phyloP scores from a whole-genome alignment of 2,329 filamentous ascomycete genomes.

The Hymenoscyphus repandus region DNA sequence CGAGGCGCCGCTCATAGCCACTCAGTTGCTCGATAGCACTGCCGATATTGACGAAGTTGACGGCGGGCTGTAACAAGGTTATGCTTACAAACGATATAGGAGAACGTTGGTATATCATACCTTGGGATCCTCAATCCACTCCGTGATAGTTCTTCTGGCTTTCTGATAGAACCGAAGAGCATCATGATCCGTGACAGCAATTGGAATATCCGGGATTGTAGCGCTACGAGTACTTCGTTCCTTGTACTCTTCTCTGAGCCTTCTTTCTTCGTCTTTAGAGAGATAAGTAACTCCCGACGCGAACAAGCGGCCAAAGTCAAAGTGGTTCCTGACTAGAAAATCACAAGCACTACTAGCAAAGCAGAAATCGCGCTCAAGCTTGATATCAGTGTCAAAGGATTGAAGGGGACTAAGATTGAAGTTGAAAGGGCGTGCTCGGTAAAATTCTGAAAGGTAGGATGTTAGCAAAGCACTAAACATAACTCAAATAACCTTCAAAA shows the following conservation, averaged over 20 bases:
- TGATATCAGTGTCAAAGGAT: constrained; percentile 40
- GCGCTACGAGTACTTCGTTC: constrained; percentile 22
- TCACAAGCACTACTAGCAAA: constrained; percentile 43
- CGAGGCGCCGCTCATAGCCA: constrained; percentile 57
- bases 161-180: constrained; percentile 23
- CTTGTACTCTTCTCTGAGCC: constrained; percentile 36
- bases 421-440: constrained; percentile 59
- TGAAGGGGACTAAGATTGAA: constrained; percentile 55
- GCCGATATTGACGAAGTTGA: constrained; percentile 41
- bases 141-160: constrained; percentile 21
- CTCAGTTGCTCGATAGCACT: constrained; percentile 38
- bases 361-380: constrained; percentile 54
- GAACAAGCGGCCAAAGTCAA: constrained; percentile 53
- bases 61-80: constrained; percentile 13
- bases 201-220: constrained; percentile 23
- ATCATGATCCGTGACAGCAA: constrained; percentile 18
- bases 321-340: constrained; percentile 55
- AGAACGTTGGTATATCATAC: constrained; percentile 7
- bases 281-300: constrained; percentile 55
- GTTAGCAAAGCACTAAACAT: neutral
- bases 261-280: constrained; percentile 51
- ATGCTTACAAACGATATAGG: neutral
- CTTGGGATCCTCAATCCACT: constrained; percentile 22
- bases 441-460: constrained; percentile 36
- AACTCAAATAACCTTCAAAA: too few species aligned